Base-by-base conservation (phyloP, 257 asterid species). In the Lycium ferocissimum region DNA sequence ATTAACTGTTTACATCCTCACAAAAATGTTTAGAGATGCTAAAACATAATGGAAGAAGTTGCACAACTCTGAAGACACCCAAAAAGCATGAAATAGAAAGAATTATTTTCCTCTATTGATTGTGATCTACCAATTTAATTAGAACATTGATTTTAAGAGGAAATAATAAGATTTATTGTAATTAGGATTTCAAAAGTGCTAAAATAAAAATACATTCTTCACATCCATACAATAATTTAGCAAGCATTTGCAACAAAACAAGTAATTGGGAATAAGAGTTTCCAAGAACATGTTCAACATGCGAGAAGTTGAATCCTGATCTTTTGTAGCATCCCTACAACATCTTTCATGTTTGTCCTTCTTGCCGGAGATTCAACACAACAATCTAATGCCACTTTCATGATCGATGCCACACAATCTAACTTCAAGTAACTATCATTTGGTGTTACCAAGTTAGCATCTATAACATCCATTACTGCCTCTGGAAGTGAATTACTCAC, bases 251-350 rank as follows among this genome's bases (percentile, higher is more conserved):
- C 53, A 47, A 47, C 9, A 47, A 8, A 47, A 47, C 53, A 6
- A 6, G 53, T 47, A 47, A 47, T 47, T 47, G 7, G 53, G 53
- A 47, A 47, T 10, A 47, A 47, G 45, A 40, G 45, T 40, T 40
- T 40, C 45, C 45, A 40, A 6, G 4, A 40, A 40, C 45, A n/a
- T 7, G 66, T 9, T 65, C 71, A 65, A 83, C 45, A 85, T 11
- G 62, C 0, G 82, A 61, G 2, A 45, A 45, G 62, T 20, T 49
- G 81, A 84, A 81, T 82, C 14, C 40, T 84, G 69, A 11, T 83
- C 35, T 72, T n/a, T 17, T 72, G n/a, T 78, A 81, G 78, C 40
- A 9, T 51, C 63, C 20, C 38, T 22, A 53, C 59, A 18, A 33
- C 45, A 5, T 11, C 17, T 26, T 63, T 63, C 38, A 63, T 63